phyloP scores from a whole-genome alignment of 2,329 filamentous ascomycete genomes.

The Aspergillus sergii region DNA sequence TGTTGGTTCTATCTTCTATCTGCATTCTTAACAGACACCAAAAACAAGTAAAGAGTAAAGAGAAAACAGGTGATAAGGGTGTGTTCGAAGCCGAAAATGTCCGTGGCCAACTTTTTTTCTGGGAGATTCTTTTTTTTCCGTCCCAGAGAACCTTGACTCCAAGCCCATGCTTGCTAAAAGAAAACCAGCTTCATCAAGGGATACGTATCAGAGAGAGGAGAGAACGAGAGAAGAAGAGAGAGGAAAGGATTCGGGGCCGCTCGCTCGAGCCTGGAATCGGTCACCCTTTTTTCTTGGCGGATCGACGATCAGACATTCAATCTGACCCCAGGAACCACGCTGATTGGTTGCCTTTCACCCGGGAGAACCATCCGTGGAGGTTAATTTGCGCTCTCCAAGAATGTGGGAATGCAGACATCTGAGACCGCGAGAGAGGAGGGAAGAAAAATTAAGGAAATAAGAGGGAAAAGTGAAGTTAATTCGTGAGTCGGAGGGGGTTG shows the following conservation, averaged over 20 bases:
- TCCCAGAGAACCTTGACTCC: conserved; percentile 12
- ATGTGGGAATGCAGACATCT: neutral
- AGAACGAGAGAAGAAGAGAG: neutral
- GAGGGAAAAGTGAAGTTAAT: neutral
- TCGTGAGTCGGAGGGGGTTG: neutral
- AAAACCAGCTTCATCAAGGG: conserved; percentile 12
- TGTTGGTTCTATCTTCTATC: conserved; percentile 8
- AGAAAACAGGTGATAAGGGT: neutral
- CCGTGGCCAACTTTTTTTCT: neutral
- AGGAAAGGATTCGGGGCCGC: conserved; percentile 1
- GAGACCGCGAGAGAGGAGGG: conserved; percentile 1
- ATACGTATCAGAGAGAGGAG: conserved; percentile 2
- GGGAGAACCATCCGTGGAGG: neutral
- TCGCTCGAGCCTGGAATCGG: neutral
- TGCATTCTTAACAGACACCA: neutral
- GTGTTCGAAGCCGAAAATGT: neutral
- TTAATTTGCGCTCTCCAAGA: conserved; percentile 2
- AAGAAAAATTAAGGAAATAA: neutral
- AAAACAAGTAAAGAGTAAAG: conserved; percentile 1
- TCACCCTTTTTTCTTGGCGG: conserved; percentile 1
- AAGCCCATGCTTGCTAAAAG: conserved; percentile 13
- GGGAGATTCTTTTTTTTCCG: neutral
- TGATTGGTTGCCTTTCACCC: neutral
- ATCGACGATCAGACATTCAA: neutral
- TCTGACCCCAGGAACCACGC: neutral